Evolutionary conservation across 2,329 filamentous ascomycete genomes (phyloP), one percentile per base, ranked within the genome.

Genomic region (Aspergillus sp.): DNA sequence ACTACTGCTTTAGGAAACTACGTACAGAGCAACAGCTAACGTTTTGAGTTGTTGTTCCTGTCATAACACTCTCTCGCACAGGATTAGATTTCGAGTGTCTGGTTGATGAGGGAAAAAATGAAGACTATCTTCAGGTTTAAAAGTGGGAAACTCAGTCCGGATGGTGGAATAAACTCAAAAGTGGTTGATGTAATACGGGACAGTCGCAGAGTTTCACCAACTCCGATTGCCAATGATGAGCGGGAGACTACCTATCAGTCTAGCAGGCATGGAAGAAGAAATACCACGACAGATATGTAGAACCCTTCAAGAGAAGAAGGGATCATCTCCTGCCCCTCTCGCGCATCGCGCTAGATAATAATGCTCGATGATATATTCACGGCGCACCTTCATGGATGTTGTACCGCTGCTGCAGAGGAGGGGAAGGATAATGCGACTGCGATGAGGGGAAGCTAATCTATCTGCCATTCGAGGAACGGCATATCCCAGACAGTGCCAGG

Each of bases 381-480:
- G 19, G 53, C 41, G 39, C 15, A 45, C 17, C 30, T 47, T 17
- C 9, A 55, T 28, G 25, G 23, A 39, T 39, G 43, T 12, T 12
- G 52, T 55, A 19, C 52, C 52, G 52, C 38, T 43, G 52, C 25
- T 55, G 38, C 52, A 41, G 39, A 43, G 45, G 53, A 45, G 53
- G 53, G 53, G 53, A 36, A 55, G 53, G 39, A 28, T 15, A 55
- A 55, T 55, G 53, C 39, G n/a, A 47, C 32, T 36, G 32, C 32
- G 12, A 36, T 36, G 53, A 55, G 53, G 53, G 53, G 41, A 17
- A 47, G 12, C 53, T 39, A 55, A 55, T 55, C 41, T 55, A 55
- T 55, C 53, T 55, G 53, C 39, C 39, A 43, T 28, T 13, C 38
- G 23, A 30, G 28, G 28, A 30, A 30, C 28, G 28, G 28, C 28